A percentile compares a stretch with the other conserved stretches of the same genome.
Evolutionary conservation across 768 basidiomycete species (phyloP).

Genomic region (Rhodotorula paludigena): DNA sequence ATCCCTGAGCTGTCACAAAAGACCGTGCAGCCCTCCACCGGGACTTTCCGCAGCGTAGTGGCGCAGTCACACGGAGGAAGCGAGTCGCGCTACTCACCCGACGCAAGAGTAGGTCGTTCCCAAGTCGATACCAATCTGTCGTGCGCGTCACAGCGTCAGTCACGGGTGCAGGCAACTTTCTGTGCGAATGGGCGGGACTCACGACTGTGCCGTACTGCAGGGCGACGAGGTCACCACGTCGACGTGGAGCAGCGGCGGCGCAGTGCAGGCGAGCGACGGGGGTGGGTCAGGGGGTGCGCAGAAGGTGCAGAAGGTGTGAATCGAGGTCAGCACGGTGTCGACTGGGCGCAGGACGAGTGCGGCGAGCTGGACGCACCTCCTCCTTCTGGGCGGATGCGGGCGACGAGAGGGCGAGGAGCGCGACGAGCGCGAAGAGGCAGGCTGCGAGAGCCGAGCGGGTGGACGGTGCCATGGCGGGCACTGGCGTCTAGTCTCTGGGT

Average conservation of each 20-base stretch:
- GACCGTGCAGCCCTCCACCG: no score
- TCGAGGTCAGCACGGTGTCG: not conserved
- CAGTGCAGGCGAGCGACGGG: not conserved
- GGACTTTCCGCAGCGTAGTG: no score
- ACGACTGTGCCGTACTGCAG: conserved; percentile 37
- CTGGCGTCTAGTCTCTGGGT: not conserved
- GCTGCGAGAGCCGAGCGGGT: conserved; percentile 17
- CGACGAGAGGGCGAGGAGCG: conserved; percentile 27
- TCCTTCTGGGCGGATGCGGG: conserved; percentile 31
- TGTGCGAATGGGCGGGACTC: not conserved
- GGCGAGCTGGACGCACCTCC: conserved; percentile 16
- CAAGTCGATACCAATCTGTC: conserved; percentile 39
- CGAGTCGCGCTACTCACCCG: conserved; percentile 58
- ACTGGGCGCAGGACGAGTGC: not conserved
- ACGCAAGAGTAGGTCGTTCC: conserved; percentile 82
- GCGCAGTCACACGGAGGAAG: not conserved
- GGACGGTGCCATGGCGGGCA: not conserved
- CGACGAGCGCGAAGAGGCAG: conserved; percentile 19
- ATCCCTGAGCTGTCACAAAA: no score
- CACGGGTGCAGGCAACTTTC: not conserved
- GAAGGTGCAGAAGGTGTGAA: not conserved
- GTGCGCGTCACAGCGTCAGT: not conserved
- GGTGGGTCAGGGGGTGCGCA: not conserved
- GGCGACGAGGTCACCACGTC: not conserved
- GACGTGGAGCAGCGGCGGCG: conserved; percentile 13